Percentiles rank a stretch among this genome's conserved stretches.
phyloP scores from a whole-genome alignment of 192 early-diverging fungal genomes.

The Thamnidium elegans region DNA sequence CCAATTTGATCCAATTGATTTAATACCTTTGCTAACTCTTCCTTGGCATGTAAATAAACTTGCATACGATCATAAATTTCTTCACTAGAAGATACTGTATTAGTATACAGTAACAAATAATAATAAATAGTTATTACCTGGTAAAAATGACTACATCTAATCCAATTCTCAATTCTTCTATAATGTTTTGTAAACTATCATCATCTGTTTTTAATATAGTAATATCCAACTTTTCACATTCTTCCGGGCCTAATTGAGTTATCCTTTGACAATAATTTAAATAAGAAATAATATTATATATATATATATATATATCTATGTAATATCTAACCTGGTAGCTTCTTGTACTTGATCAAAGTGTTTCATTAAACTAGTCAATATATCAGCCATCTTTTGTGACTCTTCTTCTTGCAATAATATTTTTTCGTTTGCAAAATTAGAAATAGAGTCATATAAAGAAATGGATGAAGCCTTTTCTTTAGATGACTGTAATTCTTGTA shows the following conservation, averaged over 20 bases:
- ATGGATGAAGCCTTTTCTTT: constrained; percentile 27
- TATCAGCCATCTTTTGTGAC: constrained; percentile 47
- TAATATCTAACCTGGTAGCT: constrained; percentile 39
- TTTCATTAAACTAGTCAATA: constrained; percentile 43
- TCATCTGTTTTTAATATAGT: constrained; percentile 34
- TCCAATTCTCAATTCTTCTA: constrained; percentile 17
- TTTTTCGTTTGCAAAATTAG: constrained; percentile 42
- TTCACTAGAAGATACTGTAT: background rate
- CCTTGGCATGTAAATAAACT: constrained; percentile 8
- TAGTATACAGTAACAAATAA: no score
- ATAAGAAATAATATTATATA: background rate
- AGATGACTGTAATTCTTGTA: constrained; percentile 6
- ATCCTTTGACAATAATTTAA: constrained; percentile 9
- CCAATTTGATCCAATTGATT: constrained; percentile 24
- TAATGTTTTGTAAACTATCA: constrained; percentile 28
- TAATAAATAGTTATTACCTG: constrained; percentile 1
- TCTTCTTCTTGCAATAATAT: constrained; percentile 44
- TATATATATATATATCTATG: no score
- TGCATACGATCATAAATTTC: constrained; percentile 7
- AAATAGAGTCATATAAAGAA: constrained; percentile 38
- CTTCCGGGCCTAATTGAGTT: constrained; percentile 22
- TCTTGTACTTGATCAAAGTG: constrained; percentile 51
- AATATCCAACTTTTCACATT: constrained; percentile 26
- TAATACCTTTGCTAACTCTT: constrained; percentile 15
- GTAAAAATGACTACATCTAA: constrained; percentile 20